These are phyloP conservation scores for Alternaria tenuissima DNA, from an alignment of 2,329 filamentous ascomycete species.

Conservation along the genomic window DNA sequence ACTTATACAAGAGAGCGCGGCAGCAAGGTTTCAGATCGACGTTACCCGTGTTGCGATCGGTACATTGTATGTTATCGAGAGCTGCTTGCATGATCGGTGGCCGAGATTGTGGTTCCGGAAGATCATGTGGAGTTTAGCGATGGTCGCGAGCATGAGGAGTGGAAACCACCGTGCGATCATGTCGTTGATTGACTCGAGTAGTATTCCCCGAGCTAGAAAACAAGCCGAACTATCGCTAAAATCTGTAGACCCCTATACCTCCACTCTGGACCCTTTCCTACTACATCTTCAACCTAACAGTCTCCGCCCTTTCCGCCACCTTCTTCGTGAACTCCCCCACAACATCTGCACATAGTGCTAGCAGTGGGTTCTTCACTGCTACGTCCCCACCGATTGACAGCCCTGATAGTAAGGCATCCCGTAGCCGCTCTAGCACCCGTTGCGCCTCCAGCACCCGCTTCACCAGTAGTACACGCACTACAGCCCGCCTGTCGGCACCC, in stretches of 20 bases:
- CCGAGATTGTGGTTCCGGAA: slow-evolving; percentile 7
- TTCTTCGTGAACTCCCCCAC: slow-evolving; percentile 9
- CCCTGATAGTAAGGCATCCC: slow-evolving; percentile 1
- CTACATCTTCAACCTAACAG: slow-evolving; percentile 13
- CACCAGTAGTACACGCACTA: slow-evolving; percentile 9
- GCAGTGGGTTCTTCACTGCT: slow-evolving; percentile 4
- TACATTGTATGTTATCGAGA: not conserved
- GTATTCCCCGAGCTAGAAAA: slow-evolving; percentile 6
- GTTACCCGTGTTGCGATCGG: not conserved
- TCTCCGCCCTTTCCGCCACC: slow-evolving; percentile 6
- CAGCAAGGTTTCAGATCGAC: not conserved
- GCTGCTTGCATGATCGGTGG: not conserved
- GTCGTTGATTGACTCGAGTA: not conserved
- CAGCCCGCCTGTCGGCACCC: slow-evolving; percentile 10
- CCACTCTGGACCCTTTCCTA: not conserved
- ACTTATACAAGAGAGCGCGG: not conserved
- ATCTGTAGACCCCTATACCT: not conserved
- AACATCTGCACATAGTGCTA: slow-evolving; percentile 5
- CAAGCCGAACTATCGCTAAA: slow-evolving; percentile 1
- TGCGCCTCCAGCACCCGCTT: slow-evolving; percentile 12
- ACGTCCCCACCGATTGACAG: not conserved
- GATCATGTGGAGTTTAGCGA: slow-evolving; percentile 7
- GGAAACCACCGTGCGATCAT: not conserved
- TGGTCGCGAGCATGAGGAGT: not conserved
- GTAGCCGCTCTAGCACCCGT: slow-evolving; percentile 9